Conservation (phyloP, 805 yeast species). For the Helenozyma baotianmanensis region DNA sequence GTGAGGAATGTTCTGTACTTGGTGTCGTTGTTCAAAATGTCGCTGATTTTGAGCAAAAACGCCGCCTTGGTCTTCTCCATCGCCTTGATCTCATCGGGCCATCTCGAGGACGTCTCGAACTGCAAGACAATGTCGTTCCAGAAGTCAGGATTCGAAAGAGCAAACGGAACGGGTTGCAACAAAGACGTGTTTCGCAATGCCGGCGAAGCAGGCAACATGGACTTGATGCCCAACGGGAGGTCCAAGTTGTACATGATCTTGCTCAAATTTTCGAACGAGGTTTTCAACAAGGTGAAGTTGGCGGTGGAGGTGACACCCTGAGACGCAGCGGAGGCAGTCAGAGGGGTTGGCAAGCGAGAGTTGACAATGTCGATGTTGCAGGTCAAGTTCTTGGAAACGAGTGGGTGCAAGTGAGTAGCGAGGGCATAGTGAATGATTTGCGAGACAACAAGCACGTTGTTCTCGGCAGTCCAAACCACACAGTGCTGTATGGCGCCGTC, state of each 20-base stretch:
- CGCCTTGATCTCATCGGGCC: conserved; percentile 92
- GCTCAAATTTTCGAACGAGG: conserved; percentile 47
- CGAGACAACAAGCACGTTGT: conserved; percentile 57
- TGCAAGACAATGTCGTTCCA: conserved; percentile 78
- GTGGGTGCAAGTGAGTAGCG: conserved; percentile 55
- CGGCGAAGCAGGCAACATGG: conserved; percentile 71
- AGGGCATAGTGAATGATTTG: conserved; percentile 63
- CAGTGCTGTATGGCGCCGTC: conserved; percentile 90
- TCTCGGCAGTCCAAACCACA: conserved; percentile 71
- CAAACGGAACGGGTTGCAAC: conserved; percentile 78
- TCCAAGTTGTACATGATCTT: conserved; percentile 44
- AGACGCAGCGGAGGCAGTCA: conserved; percentile 51
- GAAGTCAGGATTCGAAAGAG: conserved; percentile 68
- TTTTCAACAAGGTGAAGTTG: conserved; percentile 27
- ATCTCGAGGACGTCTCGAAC: conserved; percentile 82
- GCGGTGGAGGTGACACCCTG: conserved; percentile 39
- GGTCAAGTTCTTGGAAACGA: conserved; percentile 30
- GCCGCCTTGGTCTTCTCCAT: conserved; percentile 90
- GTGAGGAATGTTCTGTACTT: conserved; percentile 57
- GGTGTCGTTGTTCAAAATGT: conserved; percentile 45
- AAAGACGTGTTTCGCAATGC: conserved; percentile 72
- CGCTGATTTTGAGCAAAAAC: conserved; percentile 64
- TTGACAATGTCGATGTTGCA: conserved; percentile 44
- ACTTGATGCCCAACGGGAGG: conserved; percentile 67
- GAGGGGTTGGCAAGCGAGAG: conserved; percentile 53